Evolutionary conservation across 2,329 filamentous ascomycete genomes (phyloP).

Genomic region (Aspergillus eucalypticola): DNA sequence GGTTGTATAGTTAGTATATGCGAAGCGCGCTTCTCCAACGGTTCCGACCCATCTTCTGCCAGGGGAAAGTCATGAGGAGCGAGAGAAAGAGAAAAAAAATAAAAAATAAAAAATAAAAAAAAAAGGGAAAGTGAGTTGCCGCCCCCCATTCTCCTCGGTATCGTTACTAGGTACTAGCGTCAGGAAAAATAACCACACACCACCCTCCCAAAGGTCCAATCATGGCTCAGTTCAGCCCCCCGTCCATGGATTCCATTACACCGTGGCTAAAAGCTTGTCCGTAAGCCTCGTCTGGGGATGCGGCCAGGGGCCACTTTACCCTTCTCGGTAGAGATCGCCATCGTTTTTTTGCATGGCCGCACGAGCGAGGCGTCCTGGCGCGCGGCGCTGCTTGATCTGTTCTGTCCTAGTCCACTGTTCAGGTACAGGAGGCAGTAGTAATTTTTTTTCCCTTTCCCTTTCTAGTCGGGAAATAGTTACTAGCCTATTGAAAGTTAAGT

Average conservation of each 20-base stretch:
- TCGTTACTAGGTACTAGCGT: slow-evolving; percentile 13
- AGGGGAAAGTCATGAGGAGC: too few species aligned
- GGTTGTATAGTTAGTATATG: background rate
- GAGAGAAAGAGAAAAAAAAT: too few species aligned
- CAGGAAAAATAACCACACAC: background rate
- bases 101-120: too few species aligned
- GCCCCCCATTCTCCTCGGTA: background rate
- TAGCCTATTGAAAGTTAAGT: too few species aligned
- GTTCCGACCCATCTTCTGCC: background rate
- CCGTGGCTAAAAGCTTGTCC: slow-evolving; percentile 28
- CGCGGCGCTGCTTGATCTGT: background rate
- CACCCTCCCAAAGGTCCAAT: background rate
- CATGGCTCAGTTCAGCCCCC: background rate
- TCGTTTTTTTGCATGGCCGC: slow-evolving; percentile 6
- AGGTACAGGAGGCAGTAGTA: too few species aligned
- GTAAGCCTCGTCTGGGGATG: slow-evolving; percentile 23
- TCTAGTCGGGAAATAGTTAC: too few species aligned
- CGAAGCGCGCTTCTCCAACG: background rate
- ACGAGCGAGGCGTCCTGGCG: slow-evolving; percentile 4
- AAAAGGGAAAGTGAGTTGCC: too few species aligned
- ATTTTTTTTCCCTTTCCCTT: too few species aligned
- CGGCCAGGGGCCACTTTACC: slow-evolving; percentile 16
- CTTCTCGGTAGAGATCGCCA: slow-evolving; percentile 17
- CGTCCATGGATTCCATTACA: slow-evolving; percentile 16
- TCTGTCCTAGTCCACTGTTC: background rate